These are phyloP conservation scores for Claviceps arundinis DNA, from an alignment of 2,329 filamentous ascomycete species.

Conservation along the genomic window DNA sequence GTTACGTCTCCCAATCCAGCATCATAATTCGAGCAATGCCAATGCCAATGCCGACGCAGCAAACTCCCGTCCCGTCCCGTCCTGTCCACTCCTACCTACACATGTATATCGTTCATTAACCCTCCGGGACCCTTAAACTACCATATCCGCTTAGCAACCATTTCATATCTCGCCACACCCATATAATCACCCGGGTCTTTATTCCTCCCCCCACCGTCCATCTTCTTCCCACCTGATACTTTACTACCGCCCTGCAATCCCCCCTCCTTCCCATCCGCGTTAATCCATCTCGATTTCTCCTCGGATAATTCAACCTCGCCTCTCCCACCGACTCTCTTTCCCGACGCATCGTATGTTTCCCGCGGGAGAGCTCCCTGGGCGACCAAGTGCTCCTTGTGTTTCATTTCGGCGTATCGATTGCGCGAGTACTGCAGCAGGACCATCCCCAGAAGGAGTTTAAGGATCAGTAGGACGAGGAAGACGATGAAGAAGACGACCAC, in stretches of 20 bases:
- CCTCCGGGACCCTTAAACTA: conserved; percentile 23
- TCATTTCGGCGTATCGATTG: conserved; percentile 70
- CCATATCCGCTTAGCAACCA: conserved; percentile 97
- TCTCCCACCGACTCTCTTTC: conserved; percentile 66
- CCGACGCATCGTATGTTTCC: conserved; percentile 52
- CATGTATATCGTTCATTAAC: neutral
- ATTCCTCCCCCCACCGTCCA: conserved; percentile 22
- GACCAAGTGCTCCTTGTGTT: conserved; percentile 46
- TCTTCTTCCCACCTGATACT: conserved; percentile 42
- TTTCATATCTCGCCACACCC: conserved; percentile 71
- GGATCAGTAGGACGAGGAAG: conserved; percentile 72
- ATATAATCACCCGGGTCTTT: conserved; percentile 38
- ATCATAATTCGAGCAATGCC: too few relatives aligned
- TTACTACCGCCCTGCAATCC: conserved; percentile 41
- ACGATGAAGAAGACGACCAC: conserved; percentile 70
- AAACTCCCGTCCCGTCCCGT: too few relatives aligned
- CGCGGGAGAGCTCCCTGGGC: conserved; percentile 32
- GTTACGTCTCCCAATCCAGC: too few relatives aligned
- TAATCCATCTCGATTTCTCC: conserved; percentile 74
- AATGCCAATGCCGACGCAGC: too few relatives aligned
- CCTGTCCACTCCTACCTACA: too few relatives aligned
- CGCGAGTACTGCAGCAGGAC: conserved; percentile 66
- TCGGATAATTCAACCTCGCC: conserved; percentile 82
- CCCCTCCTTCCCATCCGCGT: conserved; percentile 72
- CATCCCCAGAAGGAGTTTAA: conserved; percentile 85